Conservation (phyloP, 345 rosid genomes). For the Chamaenerion angustifolium region DNA sequence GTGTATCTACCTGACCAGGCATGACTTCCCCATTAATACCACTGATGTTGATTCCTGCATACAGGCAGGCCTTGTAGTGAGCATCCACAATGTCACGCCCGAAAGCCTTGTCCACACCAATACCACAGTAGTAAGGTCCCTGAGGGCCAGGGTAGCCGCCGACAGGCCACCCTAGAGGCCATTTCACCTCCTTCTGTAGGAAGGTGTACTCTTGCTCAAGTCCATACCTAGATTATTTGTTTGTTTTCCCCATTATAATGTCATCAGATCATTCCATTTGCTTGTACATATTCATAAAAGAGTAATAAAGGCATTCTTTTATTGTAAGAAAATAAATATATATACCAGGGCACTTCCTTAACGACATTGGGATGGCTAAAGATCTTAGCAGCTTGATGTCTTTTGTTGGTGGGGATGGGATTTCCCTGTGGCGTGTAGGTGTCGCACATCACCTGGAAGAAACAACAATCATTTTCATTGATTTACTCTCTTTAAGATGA, state of each 20-base stretch:
- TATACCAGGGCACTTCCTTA: conserved; percentile 60
- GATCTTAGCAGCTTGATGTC: conserved; percentile 55
- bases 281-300: not conserved
- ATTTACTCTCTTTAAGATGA: not conserved
- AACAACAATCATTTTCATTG: not conserved
- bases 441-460: conserved; percentile 71
- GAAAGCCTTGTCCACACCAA: conserved; percentile 79
- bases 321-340: too few relatives aligned
- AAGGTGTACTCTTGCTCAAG: conserved; percentile 84
- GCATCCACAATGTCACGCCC: conserved; percentile 85
- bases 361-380: conserved; percentile 55
- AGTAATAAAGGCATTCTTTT: not conserved
- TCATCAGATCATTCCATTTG: not conserved
- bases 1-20: conserved; percentile 96
- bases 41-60: conserved; percentile 73
- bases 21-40: conserved; percentile 96
- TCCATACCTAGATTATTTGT: conserved; percentile 49
- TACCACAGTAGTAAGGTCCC: conserved; percentile 92
- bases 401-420: conserved; percentile 78
- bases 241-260: too few relatives aligned
- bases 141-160: conserved; percentile 91
- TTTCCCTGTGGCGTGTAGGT: conserved; percentile 83
- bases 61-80: conserved; percentile 89
- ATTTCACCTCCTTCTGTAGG: conserved; percentile 66
- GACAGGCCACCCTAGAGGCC: conserved; percentile 95